These are phyloP conservation scores for Podospora australis DNA, from an alignment of 495 filamentous ascomycete genomes.

Conservation along the genomic window DNA sequence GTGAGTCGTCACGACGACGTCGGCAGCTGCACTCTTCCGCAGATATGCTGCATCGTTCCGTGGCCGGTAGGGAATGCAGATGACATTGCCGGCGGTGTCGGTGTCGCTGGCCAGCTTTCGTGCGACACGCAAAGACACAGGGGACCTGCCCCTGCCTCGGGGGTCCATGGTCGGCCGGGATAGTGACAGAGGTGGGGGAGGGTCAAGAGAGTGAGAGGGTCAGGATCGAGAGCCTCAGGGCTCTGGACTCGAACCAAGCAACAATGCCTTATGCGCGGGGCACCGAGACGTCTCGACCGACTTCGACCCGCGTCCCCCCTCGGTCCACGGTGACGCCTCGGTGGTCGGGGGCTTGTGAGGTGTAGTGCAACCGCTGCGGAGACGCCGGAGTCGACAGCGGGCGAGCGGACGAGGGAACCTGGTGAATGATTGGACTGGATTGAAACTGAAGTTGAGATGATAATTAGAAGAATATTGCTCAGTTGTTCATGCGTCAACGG, in stretches of 20 bases:
- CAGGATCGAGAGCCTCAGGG: background rate
- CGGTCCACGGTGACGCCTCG: constrained; percentile 8
- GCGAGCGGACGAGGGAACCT: background rate
- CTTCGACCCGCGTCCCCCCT: constrained; percentile 4
- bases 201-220: no score
- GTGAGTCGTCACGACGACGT: constrained; percentile 1
- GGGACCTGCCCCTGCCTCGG: constrained; percentile 20
- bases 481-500: background rate
- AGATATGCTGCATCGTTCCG: constrained; percentile 15
- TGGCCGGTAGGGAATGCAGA: constrained; percentile 20
- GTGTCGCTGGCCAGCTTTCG: constrained; percentile 22
- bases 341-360: background rate
- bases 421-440: no score
- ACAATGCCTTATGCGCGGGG: background rate
- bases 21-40: constrained; percentile 19
- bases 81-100: constrained; percentile 14
- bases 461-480: no score
- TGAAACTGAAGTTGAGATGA: no score
- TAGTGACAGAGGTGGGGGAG: no score
- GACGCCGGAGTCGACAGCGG: constrained; percentile 4
- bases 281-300: constrained; percentile 9
- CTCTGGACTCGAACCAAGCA: background rate
- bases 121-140: constrained; percentile 24
- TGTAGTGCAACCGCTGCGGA: background rate
- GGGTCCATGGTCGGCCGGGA: constrained; percentile 19